phyloP scores from a whole-genome alignment of 1,284 basidiomycete genomes.

The Sanghuangporus sanghuang region DNA sequence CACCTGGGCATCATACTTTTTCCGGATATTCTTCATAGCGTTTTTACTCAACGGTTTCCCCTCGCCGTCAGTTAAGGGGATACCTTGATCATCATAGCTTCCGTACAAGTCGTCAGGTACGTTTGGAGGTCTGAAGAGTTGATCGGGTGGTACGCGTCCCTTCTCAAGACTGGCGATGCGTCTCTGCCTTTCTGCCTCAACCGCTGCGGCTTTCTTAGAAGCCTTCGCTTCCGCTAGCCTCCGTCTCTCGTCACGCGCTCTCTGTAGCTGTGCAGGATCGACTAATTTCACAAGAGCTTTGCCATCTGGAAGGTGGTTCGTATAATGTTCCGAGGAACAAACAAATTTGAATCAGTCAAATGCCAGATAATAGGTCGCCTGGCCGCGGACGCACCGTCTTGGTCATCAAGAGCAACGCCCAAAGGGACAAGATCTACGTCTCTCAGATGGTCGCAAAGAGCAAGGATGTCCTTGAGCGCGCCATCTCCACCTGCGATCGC shows the following conservation, averaged over 20 bases:
- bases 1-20: conserved; percentile 74
- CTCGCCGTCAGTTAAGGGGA: conserved; percentile 81
- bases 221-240: conserved; percentile 71
- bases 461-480: conserved; percentile 72
- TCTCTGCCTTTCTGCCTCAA: conserved; percentile 72
- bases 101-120: conserved; percentile 63
- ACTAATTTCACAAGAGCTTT: conserved; percentile 93
- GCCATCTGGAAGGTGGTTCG: conserved; percentile 57
- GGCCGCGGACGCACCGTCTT: conserved; percentile 60
- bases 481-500: conserved; percentile 71
- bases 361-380: conserved; percentile 6
- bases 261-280: conserved; percentile 77
- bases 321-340: conserved; percentile 4
- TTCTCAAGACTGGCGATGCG: conserved; percentile 82
- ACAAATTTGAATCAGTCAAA: conserved; percentile 12
- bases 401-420: conserved; percentile 95
- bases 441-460: conserved; percentile 84
- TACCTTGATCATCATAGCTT: conserved; percentile 80
- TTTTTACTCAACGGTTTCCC: conserved; percentile 87
- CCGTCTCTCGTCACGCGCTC: conserved; percentile 88
- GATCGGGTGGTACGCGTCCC: conserved; percentile 69
- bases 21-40: conserved; percentile 74
- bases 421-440: conserved; percentile 89
- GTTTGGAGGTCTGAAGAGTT: conserved; percentile 85
- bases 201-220: conserved; percentile 73